Evolutionary conservation across 176 grass and related monocot genomes (phyloP).

Genomic region (barley (Hordeum vulgare)): MorexV3_pseudomolecules_assembly NC_058520.1:604197038-604197537

Average conservation of each 20-base stretch:
- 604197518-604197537: not conserved
- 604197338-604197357: constrained; percentile 48
- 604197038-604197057: not conserved
- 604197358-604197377: constrained; percentile 66
- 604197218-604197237: not conserved
- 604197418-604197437: constrained; percentile 30
- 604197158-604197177: not conserved
- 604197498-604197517: not conserved
- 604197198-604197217: not conserved
- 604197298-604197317: constrained; percentile 57
- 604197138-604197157: not conserved
- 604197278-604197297: not conserved
- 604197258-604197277: not conserved
- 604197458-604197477: not conserved
- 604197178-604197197: not conserved
- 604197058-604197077: not conserved
- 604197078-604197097: not conserved
- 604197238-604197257: constrained; percentile 2
- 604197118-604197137: not conserved
- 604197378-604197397: constrained; percentile 51
- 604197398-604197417: constrained; percentile 51
- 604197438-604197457: constrained; percentile 1
- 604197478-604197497: not conserved
- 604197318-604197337: constrained; percentile 69
- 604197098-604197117: not conserved